Percentiles rank a stretch among this genome's conserved stretches.
Evolutionary conservation across 305 asterid genomes (phyloP).

Genomic region (Solanum hybrid): DNA sequence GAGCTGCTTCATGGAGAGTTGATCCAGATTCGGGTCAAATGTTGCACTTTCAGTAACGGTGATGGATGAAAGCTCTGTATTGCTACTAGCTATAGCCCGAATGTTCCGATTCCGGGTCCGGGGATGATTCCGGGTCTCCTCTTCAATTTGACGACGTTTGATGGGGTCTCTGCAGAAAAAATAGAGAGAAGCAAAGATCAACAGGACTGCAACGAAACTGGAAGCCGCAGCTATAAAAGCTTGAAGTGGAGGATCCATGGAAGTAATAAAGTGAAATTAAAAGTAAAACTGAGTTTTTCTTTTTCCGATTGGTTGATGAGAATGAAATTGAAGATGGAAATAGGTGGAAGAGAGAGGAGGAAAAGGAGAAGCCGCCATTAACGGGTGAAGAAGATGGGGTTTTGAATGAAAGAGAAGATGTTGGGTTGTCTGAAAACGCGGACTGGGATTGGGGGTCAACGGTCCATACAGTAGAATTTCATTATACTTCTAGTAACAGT

Average conservation of each 20-base stretch:
- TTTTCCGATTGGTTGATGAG: neutral
- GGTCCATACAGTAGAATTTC: neutral
- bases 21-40: constrained; percentile 46
- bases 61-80: constrained; percentile 17
- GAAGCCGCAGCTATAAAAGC: constrained; percentile 39
- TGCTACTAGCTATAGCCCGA: neutral
- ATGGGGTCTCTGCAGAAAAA: constrained; percentile 27
- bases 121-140: constrained; percentile 12
- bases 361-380: constrained; percentile 12
- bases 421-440: neutral
- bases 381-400: neutral
- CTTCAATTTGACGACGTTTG: constrained; percentile 17
- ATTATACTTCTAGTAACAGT: neutral
- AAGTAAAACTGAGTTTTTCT: neutral
- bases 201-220: constrained; percentile 34
- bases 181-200: constrained; percentile 31
- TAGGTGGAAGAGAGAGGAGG: neutral
- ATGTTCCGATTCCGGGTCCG: constrained; percentile 19
- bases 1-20: constrained; percentile 65
- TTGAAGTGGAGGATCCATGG: constrained; percentile 34
- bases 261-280: neutral
- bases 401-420: neutral
- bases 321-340: neutral
- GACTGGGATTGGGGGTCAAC: neutral
- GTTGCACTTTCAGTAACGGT: constrained; percentile 51